Base-by-base conservation (phyloP, 2,329 filamentous ascomycete species). In the Fusarium albosuccineum region DNA sequence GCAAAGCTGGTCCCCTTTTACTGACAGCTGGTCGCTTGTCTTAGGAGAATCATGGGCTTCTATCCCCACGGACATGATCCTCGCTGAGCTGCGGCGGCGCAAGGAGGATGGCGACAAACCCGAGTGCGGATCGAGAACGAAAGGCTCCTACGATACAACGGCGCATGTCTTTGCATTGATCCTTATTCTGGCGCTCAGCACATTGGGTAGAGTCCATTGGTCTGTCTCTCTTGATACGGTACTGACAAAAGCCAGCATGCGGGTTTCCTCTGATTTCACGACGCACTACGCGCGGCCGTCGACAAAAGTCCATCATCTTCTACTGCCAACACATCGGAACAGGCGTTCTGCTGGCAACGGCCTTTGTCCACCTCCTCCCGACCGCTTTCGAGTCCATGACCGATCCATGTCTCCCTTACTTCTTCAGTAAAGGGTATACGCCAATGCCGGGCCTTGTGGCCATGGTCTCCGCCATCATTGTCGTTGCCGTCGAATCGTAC, bases 401-500 rank as follows among this genome's bases (percentile, higher is more conserved):
- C 67, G 87, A 91, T 65, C 89, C 89, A 42, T 92, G 90, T 72
- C 87, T 97, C 0, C 92, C 93, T 9, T 82, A 86, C 59, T 91
- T 94, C 75, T 97, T 94, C 86, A 95, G 87, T 76, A 75, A 91
- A 66, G 86, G 87, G n/a, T 97, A 96, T 76, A 87, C 85, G 46
- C 92, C 92, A 6, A 90, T 97, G 76, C 89, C 93, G 0, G 93
- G 94, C 3, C 84, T 96, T 48, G 87, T 97, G 46, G 91, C 92
- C 57, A 95, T 97, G 92, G 78, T 89, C 9, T 89, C 92, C 10
- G 92, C 93, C n/a, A 84, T 97, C 61, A 82, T 92, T 5, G 94
- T 97, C 4, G 92, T 97, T 7, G 87, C 89, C 3, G 86, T 97
- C 53, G 95, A 98, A 78, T 97, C 96, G 81, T 93, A 94, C 76